Base-by-base conservation (phyloP, 768 basidiomycete genomes). In the Serendipita vermifera region DNA sequence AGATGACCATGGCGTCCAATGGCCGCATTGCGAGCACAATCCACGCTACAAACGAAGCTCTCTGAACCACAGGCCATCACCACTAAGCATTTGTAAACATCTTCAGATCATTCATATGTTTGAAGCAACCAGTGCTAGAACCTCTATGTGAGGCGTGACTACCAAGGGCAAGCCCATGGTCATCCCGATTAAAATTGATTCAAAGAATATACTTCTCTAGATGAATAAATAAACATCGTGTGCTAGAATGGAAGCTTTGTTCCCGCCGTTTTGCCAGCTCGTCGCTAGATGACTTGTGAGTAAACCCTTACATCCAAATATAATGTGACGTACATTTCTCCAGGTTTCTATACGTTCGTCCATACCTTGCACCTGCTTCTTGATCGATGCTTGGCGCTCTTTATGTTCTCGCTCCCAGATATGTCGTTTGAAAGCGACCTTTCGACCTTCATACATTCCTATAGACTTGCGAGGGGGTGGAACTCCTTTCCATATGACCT, bases 401-500 rank as follows among this genome's bases (percentile, higher is more conserved):
- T 51, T 7, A 9, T n/a, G 26, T n/a, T 51, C 46, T 31, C 46
- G 20, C 24, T 51, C 46, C 22, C 46, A 24, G 24, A 9, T n/a
- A 9, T 22, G 46, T 5, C 20, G 46, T 26, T 51, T 51, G 17
- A 51, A 51, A 7, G 46, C 46, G 7, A 11, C 17, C 46, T 51
- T 51, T 9, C 46, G 46, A n/a, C 46, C 46, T 31, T 51, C 46
- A 31, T 51, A 51, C 46, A 51, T 51, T 51, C 46, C 46, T 27
- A 51, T 20, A 15, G 9, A 15, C 27, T 51, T 51, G 5, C 46
- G 46, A 5, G 46, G 46, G 5, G 5, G 26, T 15, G 46, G 46
- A n/a, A 27, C 32, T 11, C 46, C 46, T 5, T 22, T 11, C 46
- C 46, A 51, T 5, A 26, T n/a, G 9, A 51, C 46, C 29, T 51